A percentile compares a stretch with the other conserved stretches of the same genome.
phyloP scores from a whole-genome alignment of 1,284 basidiomycete genomes.

The Vanrija sp. region DNA sequence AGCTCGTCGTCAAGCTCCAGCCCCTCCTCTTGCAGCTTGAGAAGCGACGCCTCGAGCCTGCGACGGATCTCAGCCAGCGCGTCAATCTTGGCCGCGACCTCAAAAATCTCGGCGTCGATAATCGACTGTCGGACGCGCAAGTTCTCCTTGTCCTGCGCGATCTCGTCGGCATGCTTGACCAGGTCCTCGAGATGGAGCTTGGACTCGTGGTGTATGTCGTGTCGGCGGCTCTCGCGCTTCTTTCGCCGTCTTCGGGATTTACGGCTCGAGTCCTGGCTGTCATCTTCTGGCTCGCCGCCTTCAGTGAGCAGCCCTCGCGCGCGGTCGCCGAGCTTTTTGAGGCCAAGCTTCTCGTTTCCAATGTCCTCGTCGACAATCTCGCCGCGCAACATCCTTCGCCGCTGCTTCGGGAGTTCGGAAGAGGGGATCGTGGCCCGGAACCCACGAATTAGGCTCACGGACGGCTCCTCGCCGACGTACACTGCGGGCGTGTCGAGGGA shows the following conservation, averaged over 20 bases:
- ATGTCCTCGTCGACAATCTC: constrained; percentile 57
- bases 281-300: constrained; percentile 44
- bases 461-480: constrained; percentile 55
- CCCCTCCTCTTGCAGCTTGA: constrained; percentile 90
- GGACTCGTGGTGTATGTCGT: constrained; percentile 59
- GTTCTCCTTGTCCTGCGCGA: constrained; percentile 82
- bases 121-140: constrained; percentile 77
- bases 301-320: constrained; percentile 66
- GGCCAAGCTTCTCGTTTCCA: constrained; percentile 67
- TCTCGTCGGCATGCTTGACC: constrained; percentile 73
- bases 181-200: constrained; percentile 77
- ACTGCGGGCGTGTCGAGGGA: constrained; percentile 64
- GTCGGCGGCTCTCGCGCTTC: constrained; percentile 64
- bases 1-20: constrained; percentile 92
- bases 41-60: constrained; percentile 74
- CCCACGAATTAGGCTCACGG: constrained; percentile 63
- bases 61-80: constrained; percentile 75
- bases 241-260: constrained; percentile 57
- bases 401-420: constrained; percentile 67
- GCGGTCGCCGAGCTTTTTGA: constrained; percentile 72
- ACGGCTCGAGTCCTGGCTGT: constrained; percentile 41
- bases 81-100: constrained; percentile 83
- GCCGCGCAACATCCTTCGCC: constrained; percentile 68
- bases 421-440: constrained; percentile 90
- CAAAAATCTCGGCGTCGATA: constrained; percentile 75